A percentile compares a stretch with the other conserved stretches of the same genome.
phyloP scores from a whole-genome alignment of 257 asterid species.

The Nicotiana tabacum region DNA sequence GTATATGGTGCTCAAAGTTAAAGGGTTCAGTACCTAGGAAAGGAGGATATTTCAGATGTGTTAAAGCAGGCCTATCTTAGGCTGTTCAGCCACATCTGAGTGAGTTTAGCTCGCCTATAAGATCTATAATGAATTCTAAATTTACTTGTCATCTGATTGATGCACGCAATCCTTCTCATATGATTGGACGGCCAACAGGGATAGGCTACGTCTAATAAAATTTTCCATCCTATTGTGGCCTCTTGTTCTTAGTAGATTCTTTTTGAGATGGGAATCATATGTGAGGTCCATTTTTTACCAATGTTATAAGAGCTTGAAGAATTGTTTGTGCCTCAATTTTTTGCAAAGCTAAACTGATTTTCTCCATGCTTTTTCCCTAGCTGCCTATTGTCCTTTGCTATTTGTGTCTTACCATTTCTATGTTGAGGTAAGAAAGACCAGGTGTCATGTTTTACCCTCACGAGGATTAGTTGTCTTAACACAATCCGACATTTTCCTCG shows the following conservation, averaged over 20 bases:
- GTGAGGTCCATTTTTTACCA: neutral
- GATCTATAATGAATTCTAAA: neutral
- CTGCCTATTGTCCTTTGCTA: neutral
- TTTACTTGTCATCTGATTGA: conserved; percentile 9
- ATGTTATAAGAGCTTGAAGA: neutral
- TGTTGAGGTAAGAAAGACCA: neutral
- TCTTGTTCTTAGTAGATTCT: neutral
- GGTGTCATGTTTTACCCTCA: neutral
- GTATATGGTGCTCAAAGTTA: neutral
- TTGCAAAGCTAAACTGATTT: neutral
- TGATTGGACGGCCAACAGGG: neutral
- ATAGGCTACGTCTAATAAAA: neutral
- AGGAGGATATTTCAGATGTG: neutral
- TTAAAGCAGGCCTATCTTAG: neutral
- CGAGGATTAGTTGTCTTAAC: neutral
- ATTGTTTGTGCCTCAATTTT: neutral
- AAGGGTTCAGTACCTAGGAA: neutral
- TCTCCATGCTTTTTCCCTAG: neutral
- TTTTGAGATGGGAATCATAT: neutral
- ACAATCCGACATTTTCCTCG: neutral
- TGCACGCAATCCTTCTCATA: neutral
- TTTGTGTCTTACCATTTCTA: neutral
- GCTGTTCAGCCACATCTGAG: neutral
- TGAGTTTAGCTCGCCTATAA: neutral
- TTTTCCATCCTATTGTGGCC: neutral